These are phyloP conservation scores for Dalbergia oliveri DNA, from an alignment of 306 rosid genomes.

Conservation along the genomic window DNA sequence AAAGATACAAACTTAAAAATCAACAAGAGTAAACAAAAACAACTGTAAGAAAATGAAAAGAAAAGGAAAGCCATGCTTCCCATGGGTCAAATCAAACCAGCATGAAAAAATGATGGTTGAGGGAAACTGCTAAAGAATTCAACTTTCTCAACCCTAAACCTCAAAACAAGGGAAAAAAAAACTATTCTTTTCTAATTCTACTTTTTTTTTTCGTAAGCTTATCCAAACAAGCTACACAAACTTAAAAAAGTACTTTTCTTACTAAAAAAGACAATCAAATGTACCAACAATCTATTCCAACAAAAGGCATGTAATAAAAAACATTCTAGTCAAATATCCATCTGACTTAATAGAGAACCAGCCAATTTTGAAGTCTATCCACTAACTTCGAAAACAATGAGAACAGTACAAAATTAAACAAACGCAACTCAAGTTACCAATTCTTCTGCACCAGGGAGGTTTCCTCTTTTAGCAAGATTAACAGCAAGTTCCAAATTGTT, in stretches of 20 bases:
- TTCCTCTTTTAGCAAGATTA: constrained; percentile 73
- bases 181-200: too few relatives aligned
- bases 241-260: too few relatives aligned
- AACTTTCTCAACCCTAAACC: too few relatives aligned
- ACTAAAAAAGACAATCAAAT: too few relatives aligned
- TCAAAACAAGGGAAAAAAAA: too few relatives aligned
- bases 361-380: too few relatives aligned
- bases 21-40: neutral
- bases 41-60: neutral
- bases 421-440: constrained; percentile 51
- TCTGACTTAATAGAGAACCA: neutral
- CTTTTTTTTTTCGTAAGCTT: too few relatives aligned
- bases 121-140: neutral
- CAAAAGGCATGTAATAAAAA: neutral
- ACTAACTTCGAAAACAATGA: neutral
- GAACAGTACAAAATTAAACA: constrained; percentile 9
- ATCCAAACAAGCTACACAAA: too few relatives aligned
- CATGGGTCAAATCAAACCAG: constrained; percentile 2
- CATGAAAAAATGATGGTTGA: neutral
- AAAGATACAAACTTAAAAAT: neutral
- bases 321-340: neutral
- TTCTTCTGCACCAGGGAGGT: constrained; percentile 75
- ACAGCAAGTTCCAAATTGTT: constrained; percentile 76
- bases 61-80: neutral
- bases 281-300: constrained; percentile 15